Evolutionary conservation across 2,329 filamentous ascomycete genomes (phyloP), one percentile per base, ranked within the genome.

Genomic region (Elsinoe arachidis): DNA sequence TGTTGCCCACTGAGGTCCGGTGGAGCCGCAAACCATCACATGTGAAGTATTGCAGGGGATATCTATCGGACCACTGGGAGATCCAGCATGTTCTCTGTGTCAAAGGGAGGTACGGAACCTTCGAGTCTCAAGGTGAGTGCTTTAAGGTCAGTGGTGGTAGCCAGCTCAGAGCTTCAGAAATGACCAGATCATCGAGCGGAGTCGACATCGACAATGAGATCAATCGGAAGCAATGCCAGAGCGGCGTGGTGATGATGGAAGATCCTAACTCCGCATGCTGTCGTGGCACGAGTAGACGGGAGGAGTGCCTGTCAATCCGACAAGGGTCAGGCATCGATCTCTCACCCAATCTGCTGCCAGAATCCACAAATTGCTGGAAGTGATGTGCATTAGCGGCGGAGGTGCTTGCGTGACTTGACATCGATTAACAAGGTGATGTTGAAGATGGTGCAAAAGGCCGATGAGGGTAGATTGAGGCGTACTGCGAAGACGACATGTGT

Each of bases 381-480:
- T 38, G 34, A 39, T 53, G 12, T 34, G 33, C 49, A 53, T 53
- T 53, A 53, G 49, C 49, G 49, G 49, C 49, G 19, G 49, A 53
- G 15, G 49, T 23, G 49, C 49, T 39, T 53, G 49, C 39, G 49
- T 38, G 49, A 53, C 49, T 53, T 53, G 49, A 46, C 34, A 17
- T 51, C 12, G 33, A 21, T 37, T 37, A 17, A 37, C 33, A 26
- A 51, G 46, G 26, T 46, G 41, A 46, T 19, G 3, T 14, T 19
- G 19, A 17, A 19, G 9, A 7, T 46, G 2, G 26, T 30, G 26
- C 7, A 30, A 30, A 9, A 30, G 26, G 26, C 26, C 26, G 26
- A 30, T 30, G 26, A 7, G 7, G 9, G 26, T 30, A 9, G 2
- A 30, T 30, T 9, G 21, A 46, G 41, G 21, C 6, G 17, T 26